Conservation (phyloP, 257 asterid genomes). For the Nicotiana noctiflora region DNA sequence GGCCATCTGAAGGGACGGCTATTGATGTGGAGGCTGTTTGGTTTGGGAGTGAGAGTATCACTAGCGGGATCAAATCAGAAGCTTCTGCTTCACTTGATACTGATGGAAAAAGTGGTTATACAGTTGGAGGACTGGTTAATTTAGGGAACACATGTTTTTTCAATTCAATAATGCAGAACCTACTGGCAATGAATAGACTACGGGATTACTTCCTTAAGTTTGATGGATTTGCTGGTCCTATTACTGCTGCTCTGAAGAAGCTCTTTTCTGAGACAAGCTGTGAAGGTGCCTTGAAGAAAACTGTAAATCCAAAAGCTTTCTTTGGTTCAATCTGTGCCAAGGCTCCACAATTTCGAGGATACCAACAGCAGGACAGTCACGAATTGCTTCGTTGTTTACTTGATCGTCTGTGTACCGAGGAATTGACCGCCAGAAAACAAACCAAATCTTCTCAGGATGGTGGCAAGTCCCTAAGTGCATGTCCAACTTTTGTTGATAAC, state of each 20-base stretch:
- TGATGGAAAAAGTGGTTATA: constrained; percentile 29
- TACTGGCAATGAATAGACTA: constrained; percentile 52
- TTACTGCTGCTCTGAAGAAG: constrained; percentile 57
- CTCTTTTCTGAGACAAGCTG: constrained; percentile 45
- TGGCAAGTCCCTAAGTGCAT: constrained; percentile 19
- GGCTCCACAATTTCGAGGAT: constrained; percentile 88
- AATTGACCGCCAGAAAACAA: constrained; percentile 37
- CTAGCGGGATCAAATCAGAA: constrained; percentile 39
- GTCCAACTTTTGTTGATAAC: constrained; percentile 57
- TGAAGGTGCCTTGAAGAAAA: constrained; percentile 38
- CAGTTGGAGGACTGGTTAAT: constrained; percentile 69
- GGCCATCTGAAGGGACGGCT: constrained; percentile 29
- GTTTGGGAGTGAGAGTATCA: constrained; percentile 57
- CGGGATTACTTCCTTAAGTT: constrained; percentile 44
- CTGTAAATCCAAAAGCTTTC: constrained; percentile 59
- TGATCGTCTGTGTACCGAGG: constrained; percentile 70
- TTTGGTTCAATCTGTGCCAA: constrained; percentile 66
- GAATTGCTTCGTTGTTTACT: constrained; percentile 87
- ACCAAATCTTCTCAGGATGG: constrained; percentile 23
- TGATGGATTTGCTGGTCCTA: constrained; percentile 67
- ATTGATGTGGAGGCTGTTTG: constrained; percentile 59
- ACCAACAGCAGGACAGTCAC: constrained; percentile 92
- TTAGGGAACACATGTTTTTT: constrained; percentile 96
- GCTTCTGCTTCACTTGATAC: constrained; percentile 20
- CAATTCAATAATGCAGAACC: constrained; percentile 76